These are phyloP conservation scores for Echinosophora koreensis DNA, from an alignment of 306 rosid species.

Conservation along the genomic window DNA sequence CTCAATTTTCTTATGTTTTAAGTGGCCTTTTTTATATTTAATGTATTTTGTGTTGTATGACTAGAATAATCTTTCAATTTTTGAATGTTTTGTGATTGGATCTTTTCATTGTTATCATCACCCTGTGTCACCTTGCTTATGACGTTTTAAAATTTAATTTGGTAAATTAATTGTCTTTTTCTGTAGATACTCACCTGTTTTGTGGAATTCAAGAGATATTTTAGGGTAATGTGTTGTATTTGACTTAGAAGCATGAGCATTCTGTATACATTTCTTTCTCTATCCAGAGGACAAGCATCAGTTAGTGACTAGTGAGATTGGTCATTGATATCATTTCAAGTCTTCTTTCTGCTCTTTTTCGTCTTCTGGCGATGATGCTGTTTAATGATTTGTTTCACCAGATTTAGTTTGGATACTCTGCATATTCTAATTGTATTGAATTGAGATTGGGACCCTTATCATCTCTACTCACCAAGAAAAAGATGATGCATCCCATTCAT, in stretches of 20 bases:
- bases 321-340: neutral
- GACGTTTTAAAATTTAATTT: neutral
- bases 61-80: neutral
- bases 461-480: neutral
- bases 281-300: neutral
- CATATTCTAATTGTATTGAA: neutral
- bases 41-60: neutral
- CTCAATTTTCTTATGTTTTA: neutral
- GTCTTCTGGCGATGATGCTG: slow-evolving; percentile 5
- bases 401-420: slow-evolving; percentile 19
- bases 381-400: slow-evolving; percentile 6
- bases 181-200: neutral
- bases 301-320: neutral
- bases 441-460: slow-evolving; percentile 15
- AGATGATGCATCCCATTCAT: neutral
- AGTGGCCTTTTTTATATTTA: too few species aligned
- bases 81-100: neutral
- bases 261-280: neutral
- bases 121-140: neutral
- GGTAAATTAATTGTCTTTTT: neutral
- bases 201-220: neutral
- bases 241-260: neutral
- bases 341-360: neutral
- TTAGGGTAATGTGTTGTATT: slow-evolving; percentile 14
- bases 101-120: neutral